These are phyloP conservation scores for Solanum arcanum DNA, from an alignment of 257 asterid genomes.

Conservation along the genomic window DNA sequence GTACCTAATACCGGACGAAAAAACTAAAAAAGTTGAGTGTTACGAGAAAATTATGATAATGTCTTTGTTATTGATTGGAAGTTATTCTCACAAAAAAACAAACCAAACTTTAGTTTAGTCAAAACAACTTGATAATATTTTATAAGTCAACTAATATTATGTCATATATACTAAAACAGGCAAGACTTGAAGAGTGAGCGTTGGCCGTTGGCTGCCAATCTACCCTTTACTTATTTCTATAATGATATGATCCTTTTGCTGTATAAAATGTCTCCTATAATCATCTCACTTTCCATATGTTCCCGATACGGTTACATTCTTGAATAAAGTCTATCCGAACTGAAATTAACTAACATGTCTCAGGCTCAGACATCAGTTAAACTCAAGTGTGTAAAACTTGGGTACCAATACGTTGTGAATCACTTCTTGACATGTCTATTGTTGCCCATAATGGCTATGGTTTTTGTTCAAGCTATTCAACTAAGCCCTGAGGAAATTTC, in stretches of 20 bases:
- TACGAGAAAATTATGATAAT: neutral
- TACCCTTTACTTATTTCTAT: neutral
- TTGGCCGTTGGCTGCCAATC: conserved; percentile 1
- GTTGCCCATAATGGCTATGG: neutral
- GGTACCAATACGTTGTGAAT: conserved; percentile 7
- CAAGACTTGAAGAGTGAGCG: neutral
- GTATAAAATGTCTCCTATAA: neutral
- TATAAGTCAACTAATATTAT: neutral
- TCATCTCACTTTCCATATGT: neutral
- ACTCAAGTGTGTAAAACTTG: conserved; percentile 9
- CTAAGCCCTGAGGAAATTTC: conserved; percentile 1
- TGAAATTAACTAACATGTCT: neutral
- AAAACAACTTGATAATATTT: neutral
- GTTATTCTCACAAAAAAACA: neutral
- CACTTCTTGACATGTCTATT: neutral
- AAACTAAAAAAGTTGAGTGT: too few species aligned
- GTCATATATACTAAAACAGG: neutral
- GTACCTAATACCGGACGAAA: too few species aligned
- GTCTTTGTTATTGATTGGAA: neutral
- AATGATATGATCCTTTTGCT: neutral
- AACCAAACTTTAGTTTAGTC: neutral
- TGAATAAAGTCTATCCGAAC: neutral
- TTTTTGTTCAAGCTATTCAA: neutral
- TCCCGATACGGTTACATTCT: neutral
- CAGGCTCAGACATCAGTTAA: neutral